Percentiles rank a stretch among this genome's conserved stretches.
These are phyloP conservation scores for Psidium friedrichsthalianum DNA, from an alignment of 345 rosid genomes.

Conservation along the genomic window DNA sequence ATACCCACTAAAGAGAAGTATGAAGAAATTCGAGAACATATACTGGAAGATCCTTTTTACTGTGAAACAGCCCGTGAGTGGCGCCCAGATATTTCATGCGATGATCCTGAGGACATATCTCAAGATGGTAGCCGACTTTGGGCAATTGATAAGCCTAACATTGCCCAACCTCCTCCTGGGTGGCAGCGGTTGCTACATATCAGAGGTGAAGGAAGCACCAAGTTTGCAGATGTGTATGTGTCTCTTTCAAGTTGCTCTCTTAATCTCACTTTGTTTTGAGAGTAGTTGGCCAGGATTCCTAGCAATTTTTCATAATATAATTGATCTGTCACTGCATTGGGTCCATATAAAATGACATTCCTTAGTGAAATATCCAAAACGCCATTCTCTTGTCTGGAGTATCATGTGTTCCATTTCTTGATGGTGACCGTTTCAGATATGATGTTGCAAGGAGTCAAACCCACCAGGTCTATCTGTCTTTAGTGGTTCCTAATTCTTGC, in stretches of 20 bases:
- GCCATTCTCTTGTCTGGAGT: background rate
- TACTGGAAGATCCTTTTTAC: constrained; percentile 60
- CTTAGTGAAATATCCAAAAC: background rate
- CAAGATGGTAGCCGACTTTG: constrained; percentile 88
- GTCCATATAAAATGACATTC: background rate
- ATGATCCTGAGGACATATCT: constrained; percentile 69
- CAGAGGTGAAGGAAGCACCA: constrained; percentile 79
- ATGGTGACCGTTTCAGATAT: background rate
- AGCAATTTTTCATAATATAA: background rate
- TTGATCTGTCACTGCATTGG: background rate
- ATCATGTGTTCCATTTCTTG: too few relatives aligned
- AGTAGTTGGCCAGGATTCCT: background rate
- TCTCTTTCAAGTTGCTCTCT: background rate
- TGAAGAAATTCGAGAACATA: constrained; percentile 81
- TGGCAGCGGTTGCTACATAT: constrained; percentile 79
- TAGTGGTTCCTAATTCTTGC: background rate
- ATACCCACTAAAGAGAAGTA: constrained; percentile 80
- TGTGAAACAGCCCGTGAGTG: constrained; percentile 67
- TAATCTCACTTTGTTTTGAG: background rate
- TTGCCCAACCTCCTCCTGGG: constrained; percentile 80
- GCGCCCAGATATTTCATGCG: constrained; percentile 69
- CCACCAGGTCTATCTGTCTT: background rate
- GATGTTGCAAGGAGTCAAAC: background rate
- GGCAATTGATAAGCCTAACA: constrained; percentile 94
- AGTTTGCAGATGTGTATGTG: constrained; percentile 89